These are phyloP conservation scores for Aureobasidium musti DNA, from an alignment of 2,329 filamentous ascomycete genomes.

Conservation along the genomic window DNA sequence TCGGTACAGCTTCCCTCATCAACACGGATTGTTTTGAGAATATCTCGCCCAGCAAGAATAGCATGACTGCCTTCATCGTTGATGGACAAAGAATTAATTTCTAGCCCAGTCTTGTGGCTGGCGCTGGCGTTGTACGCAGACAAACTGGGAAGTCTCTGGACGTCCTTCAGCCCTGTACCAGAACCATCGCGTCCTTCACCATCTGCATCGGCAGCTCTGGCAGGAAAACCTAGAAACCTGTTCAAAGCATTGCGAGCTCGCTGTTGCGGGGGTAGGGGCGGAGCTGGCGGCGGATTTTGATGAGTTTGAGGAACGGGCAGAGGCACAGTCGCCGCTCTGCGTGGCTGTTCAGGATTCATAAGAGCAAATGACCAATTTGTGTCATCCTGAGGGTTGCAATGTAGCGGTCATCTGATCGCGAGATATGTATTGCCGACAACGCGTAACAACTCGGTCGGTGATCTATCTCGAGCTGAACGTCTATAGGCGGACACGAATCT, in stretches of 20 bases:
- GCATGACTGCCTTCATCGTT: conserved; percentile 65
- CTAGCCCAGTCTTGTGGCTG: conserved; percentile 64
- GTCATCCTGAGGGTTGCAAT: conserved; percentile 1
- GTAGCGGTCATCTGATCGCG: conserved; percentile 2
- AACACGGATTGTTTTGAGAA: conserved; percentile 65
- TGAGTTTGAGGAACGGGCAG: conserved; percentile 24
- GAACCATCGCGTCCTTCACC: conserved; percentile 42
- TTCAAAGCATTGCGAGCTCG: conserved; percentile 46
- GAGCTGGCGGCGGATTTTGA: conserved; percentile 31
- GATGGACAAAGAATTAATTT: conserved; percentile 64
- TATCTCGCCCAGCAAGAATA: conserved; percentile 65
- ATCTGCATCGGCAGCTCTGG: conserved; percentile 48
- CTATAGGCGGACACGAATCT: not conserved
- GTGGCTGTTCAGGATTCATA: conserved; percentile 27
- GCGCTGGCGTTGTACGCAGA: conserved; percentile 53
- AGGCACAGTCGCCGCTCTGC: conserved; percentile 29
- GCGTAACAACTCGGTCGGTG: not conserved
- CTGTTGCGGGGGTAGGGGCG: conserved; percentile 32
- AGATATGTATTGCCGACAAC: not conserved
- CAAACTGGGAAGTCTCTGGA: conserved; percentile 30
- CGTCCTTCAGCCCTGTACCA: conserved; percentile 34
- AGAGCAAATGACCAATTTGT: conserved; percentile 1
- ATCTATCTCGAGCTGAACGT: not conserved
- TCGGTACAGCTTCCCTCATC: conserved; percentile 60
- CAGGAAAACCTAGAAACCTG: conserved; percentile 57